Base-by-base conservation (phyloP, 768 basidiomycete genomes). In the Trametes cingulata region DNA sequence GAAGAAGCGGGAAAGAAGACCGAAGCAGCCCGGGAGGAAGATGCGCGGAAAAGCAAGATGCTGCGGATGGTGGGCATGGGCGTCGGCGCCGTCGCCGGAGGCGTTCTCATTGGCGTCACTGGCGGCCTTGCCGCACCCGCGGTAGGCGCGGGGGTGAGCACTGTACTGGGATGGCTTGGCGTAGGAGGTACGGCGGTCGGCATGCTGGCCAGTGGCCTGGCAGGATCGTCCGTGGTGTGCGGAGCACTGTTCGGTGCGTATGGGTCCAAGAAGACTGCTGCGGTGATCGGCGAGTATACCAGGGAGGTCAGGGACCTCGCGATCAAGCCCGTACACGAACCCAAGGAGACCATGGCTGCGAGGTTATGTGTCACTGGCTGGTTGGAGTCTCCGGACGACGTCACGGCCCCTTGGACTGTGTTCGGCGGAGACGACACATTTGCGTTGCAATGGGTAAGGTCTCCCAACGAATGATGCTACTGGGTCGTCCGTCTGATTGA, bases 161-260 rank as follows among this genome's bases (percentile, higher is more conserved):
- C 78, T 17, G 64, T 83, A 6, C 71, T 85, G 9, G 80, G 81
- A 1, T 78, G 77, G 71, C 66, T 84, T 1, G 84, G 84, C 0
- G 67, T 85, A 10, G 83, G 84, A 27, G 83, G 83, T 1, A 82
- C 82, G 2, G 74, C 80, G 9, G 74, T 77, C 9, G 82, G 83
- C 5, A 65, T 83, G 54, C 70, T 84, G 13, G 80, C 81, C 3
- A 82, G 74, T 49, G 83, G 81, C 6, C 74, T 85, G 8, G 84
- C 84, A 6, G 76, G 83, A 22, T 84, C 83, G 1, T 78, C 78
- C 13, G 77, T 82, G 17, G 78, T 85, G 0, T 84, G 83, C 62
- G 83, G 82, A n/a, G 77, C 82, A 15, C 69, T 85, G 1, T 85
- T 85, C 67, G 84, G 84, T 1, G 81, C 72, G 2, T 85, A 85